Evolutionary conservation across 352 stramenopile genomes (phyloP).

Genomic region (Phytophthora multivora): DNA sequence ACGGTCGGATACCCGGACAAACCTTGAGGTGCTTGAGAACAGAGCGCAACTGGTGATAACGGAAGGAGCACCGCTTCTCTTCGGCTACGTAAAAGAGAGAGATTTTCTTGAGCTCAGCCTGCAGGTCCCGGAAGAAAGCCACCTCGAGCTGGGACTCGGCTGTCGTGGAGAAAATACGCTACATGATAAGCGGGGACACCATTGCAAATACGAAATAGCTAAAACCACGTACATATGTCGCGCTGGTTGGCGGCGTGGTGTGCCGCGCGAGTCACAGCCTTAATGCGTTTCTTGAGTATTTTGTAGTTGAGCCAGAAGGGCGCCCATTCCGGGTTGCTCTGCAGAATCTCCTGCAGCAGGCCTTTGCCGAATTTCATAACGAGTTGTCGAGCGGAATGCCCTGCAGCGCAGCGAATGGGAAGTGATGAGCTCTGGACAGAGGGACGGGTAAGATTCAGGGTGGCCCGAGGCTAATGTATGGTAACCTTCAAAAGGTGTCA

Average conservation of each 20-base stretch:
- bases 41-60: constrained; percentile 72
- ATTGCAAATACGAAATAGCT: not conserved
- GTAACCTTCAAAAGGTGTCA: constrained; percentile 13
- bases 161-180: constrained; percentile 16
- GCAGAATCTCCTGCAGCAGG: constrained; percentile 67
- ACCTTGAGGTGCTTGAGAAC: constrained; percentile 75
- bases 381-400: constrained; percentile 4
- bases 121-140: constrained; percentile 79
- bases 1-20: not conserved
- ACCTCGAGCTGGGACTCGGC: constrained; percentile 75
- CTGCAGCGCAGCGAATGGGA: constrained; percentile 12
- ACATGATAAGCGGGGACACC: not conserved
- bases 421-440: constrained; percentile 16
- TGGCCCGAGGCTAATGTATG: not conserved
- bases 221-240: constrained; percentile 49
- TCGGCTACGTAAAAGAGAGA: constrained; percentile 77
- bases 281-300: constrained; percentile 85
- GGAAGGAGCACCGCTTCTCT: constrained; percentile 75
- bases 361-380: constrained; percentile 87
- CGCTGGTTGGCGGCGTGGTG: constrained; percentile 42
- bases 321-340: constrained; percentile 83
- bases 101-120: constrained; percentile 81
- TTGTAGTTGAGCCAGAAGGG: constrained; percentile 91
- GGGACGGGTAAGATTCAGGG: constrained; percentile 14
- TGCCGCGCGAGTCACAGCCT: constrained; percentile 58